Percentiles rank a stretch among this genome's conserved stretches.
Evolutionary conservation across 129 eudicot species (phyloP).

Genomic region (Gnaphalium uliginosum): DNA sequence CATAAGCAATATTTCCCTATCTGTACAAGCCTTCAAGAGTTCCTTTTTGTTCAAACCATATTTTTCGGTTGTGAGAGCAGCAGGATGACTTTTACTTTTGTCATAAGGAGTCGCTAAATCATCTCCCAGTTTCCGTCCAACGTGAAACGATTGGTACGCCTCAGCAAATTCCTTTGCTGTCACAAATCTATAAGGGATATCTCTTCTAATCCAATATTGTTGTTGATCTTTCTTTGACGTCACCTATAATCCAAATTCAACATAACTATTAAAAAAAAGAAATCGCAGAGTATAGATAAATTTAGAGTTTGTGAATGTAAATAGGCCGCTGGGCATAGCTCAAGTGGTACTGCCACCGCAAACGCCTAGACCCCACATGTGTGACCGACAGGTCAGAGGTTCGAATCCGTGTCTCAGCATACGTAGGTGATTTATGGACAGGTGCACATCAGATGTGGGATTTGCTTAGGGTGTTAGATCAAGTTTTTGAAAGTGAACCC

Average conservation of each 20-base stretch:
- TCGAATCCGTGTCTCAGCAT: no score
- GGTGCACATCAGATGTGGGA: no score
- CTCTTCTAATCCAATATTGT: slow-evolving; percentile 57
- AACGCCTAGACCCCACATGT: no score
- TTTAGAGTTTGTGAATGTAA: not conserved
- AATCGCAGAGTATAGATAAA: not conserved
- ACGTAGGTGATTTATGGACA: no score
- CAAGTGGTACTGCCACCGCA: no score
- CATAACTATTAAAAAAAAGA: not conserved
- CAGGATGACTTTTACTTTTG: slow-evolving; percentile 63
- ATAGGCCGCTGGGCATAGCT: no score
- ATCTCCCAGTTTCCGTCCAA: slow-evolving; percentile 43
- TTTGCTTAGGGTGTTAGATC: no score
- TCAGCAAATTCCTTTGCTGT: slow-evolving; percentile 58
- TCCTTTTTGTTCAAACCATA: slow-evolving; percentile 59
- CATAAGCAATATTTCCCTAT: slow-evolving; percentile 63
- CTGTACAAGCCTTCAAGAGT: slow-evolving; percentile 56
- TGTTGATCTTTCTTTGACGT: slow-evolving; percentile 76
- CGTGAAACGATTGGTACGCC: slow-evolving; percentile 51
- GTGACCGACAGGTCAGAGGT: no score
- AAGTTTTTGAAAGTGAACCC: not conserved
- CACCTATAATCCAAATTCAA: slow-evolving; percentile 41
- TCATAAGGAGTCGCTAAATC: slow-evolving; percentile 51
- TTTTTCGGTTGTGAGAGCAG: slow-evolving; percentile 55
- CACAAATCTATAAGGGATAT: slow-evolving; percentile 52